Conservation (phyloP, 2,329 filamentous ascomycete genomes). For the Calonectria hongkongensis region DNA sequence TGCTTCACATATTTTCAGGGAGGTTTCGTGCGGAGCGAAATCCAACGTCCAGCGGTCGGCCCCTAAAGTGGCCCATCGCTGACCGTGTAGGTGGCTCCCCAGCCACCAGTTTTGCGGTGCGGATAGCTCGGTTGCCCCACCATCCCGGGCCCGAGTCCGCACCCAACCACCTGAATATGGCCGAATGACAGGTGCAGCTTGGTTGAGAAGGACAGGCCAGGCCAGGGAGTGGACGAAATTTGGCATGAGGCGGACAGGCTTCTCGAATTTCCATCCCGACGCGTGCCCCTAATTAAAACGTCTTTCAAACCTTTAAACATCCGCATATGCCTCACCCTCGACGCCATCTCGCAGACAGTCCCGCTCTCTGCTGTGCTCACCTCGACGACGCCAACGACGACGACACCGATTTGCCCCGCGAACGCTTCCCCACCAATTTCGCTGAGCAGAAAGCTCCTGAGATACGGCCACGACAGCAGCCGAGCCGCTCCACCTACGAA, state of each 20-base stretch:
- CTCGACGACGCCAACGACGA: background rate
- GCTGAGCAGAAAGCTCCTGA: constrained; percentile 1
- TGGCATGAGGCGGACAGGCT: constrained; percentile 31
- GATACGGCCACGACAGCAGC: constrained; percentile 35
- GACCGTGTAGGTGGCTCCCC: constrained; percentile 15
- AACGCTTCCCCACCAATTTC: constrained; percentile 13
- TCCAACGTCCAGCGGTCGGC: constrained; percentile 11
- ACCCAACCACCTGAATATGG: constrained; percentile 39
- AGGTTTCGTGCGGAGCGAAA: background rate
- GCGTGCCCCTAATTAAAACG: constrained; percentile 16
- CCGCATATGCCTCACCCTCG: background rate
- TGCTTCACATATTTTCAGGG: background rate
- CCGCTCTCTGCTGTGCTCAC: background rate
- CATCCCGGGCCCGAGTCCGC: constrained; percentile 31
- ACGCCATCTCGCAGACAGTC: background rate
- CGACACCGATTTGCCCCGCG: constrained; percentile 10
- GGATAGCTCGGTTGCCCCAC: constrained; percentile 31
- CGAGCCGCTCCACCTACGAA: constrained; percentile 30
- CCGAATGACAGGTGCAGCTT: constrained; percentile 31
- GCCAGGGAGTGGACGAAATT: constrained; percentile 27
- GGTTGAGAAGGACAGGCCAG: background rate
- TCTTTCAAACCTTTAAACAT: constrained; percentile 1
- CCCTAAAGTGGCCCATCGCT: background rate
- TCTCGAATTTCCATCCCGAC: constrained; percentile 27
- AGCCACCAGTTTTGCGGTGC: constrained; percentile 30